Conservation (phyloP, 202 grass and related monocot genomes). For the Saccharum hybrid region DNA sequence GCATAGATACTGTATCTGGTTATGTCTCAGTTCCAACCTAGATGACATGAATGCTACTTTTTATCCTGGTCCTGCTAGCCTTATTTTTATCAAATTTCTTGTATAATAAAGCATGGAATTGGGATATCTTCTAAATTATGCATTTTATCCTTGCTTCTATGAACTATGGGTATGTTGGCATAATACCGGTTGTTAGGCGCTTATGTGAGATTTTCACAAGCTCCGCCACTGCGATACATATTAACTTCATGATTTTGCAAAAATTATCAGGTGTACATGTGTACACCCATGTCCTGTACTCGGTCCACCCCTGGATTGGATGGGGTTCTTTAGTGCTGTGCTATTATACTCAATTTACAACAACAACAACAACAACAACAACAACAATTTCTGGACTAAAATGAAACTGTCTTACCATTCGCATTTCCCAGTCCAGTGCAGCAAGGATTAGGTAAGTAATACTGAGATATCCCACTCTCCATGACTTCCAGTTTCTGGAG, state of each 20-base stretch:
- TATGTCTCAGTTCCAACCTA: background rate
- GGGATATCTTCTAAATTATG: background rate
- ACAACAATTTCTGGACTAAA: background rate
- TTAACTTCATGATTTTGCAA: background rate
- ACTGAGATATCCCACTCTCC: background rate
- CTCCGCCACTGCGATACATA: background rate
- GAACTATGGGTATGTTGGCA: background rate
- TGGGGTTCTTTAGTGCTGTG: background rate
- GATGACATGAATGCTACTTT: background rate
- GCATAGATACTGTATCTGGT: background rate
- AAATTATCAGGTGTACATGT: background rate
- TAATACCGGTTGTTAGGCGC: background rate
- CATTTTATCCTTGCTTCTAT: background rate
- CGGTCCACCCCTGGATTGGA: background rate
- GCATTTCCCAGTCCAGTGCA: background rate
- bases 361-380: conserved; percentile 1
- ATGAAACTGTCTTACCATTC: background rate
- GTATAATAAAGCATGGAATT: background rate
- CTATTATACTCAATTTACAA: background rate
- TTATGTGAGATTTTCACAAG: background rate
- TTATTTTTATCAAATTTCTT: background rate
- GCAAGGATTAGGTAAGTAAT: conserved; percentile 9
- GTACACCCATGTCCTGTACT: background rate
- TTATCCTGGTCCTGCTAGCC: background rate
- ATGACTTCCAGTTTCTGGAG: background rate